Conservation (phyloP, 768 basidiomycete species). For the Russula sp. region DNA sequence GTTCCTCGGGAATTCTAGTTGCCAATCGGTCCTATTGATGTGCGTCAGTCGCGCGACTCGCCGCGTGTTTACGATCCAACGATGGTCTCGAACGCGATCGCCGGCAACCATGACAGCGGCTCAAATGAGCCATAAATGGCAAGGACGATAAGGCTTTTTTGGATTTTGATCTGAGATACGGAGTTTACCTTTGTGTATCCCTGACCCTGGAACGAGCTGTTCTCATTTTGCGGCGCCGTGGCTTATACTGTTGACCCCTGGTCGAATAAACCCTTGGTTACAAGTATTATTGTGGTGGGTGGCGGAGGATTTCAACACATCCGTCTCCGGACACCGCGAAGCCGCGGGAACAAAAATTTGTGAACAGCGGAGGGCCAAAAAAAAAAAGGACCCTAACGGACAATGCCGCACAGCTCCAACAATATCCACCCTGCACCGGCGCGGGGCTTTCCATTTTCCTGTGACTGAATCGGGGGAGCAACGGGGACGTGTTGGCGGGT, state of each 20-base stretch:
- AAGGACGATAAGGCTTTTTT: constrained; percentile 6
- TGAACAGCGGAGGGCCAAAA: neutral
- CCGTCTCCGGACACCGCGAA: neutral
- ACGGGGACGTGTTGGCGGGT: neutral
- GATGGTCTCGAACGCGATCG: constrained; percentile 9
- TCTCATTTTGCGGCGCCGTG: neutral
- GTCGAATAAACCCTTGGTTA: neutral
- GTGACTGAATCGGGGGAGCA: neutral
- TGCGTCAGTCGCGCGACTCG: constrained; percentile 6
- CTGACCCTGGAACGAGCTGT: neutral
- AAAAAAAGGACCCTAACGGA: neutral
- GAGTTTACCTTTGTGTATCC: constrained; percentile 3
- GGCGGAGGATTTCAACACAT: neutral
- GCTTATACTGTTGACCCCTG: neutral
- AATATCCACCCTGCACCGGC: neutral
- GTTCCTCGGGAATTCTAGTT: constrained; percentile 18
- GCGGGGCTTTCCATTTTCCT: neutral
- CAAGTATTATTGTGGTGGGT: neutral
- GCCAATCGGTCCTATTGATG: constrained; percentile 12
- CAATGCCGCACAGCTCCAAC: neutral
- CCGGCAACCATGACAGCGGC: constrained; percentile 2
- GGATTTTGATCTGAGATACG: constrained; percentile 11
- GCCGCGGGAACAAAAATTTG: constrained; percentile 5
- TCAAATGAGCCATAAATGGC: neutral
- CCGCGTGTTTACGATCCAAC: neutral